Evolutionary conservation across 352 stramenopile species (phyloP).

Genomic region (Elongisporangium prolatum): DNA sequence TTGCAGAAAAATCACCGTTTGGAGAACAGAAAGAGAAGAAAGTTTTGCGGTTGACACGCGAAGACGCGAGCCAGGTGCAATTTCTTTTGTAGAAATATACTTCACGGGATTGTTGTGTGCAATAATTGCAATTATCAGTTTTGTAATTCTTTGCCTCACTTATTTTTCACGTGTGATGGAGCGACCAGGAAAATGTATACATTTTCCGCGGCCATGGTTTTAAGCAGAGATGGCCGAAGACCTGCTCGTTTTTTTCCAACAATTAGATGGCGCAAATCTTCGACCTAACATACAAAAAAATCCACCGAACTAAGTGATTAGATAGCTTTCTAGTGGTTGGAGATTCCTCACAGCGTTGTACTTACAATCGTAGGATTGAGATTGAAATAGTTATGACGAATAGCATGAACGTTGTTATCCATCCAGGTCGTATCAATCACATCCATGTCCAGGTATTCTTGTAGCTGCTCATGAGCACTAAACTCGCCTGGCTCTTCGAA

Average conservation of each 20-base stretch:
- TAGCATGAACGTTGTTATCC: slow-evolving; percentile 64
- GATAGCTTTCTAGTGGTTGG: slow-evolving; percentile 1
- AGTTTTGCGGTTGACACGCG: slow-evolving; percentile 63
- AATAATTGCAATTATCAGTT: background rate
- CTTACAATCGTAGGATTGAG: slow-evolving; percentile 57
- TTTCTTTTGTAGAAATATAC: slow-evolving; percentile 48
- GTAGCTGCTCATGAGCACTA: background rate
- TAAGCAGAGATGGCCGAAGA: slow-evolving; percentile 16
- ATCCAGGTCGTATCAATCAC: slow-evolving; percentile 79
- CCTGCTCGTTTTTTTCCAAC: slow-evolving; percentile 21
- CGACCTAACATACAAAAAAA: slow-evolving; percentile 19
- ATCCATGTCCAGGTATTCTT: slow-evolving; percentile 54
- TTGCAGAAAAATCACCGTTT: slow-evolving; percentile 31
- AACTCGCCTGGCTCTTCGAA: slow-evolving; percentile 1
- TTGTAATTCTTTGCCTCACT: slow-evolving; percentile 3
- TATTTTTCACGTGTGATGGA: slow-evolving; percentile 21
- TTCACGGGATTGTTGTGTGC: background rate
- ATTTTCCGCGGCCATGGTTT: slow-evolving; percentile 17
- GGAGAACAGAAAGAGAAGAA: slow-evolving; percentile 18
- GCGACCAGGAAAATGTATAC: slow-evolving; percentile 46
- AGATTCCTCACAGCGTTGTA: background rate
- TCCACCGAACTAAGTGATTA: background rate
- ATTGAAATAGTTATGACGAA: slow-evolving; percentile 74
- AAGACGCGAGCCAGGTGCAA: slow-evolving; percentile 80
- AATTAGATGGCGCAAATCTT: slow-evolving; percentile 28